Percentiles rank a stretch among this genome's conserved stretches.
Evolutionary conservation across 495 filamentous ascomycete species (phyloP).

Genomic region (Pyrenula aspistea): DNA sequence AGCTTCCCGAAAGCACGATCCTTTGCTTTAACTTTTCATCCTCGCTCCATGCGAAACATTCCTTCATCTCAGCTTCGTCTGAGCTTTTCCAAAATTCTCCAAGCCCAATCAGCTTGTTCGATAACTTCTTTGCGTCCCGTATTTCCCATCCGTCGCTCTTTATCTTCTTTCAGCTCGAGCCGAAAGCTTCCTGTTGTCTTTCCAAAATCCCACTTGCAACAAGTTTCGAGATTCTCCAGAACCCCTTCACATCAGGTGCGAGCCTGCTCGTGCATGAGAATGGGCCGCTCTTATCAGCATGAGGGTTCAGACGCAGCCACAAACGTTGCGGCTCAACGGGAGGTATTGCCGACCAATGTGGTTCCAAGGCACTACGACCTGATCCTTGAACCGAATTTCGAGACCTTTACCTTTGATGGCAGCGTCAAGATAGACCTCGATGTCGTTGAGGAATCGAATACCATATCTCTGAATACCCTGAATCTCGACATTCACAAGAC

Average conservation of each 20-base stretch:
- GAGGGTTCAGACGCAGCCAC: constrained; percentile 30
- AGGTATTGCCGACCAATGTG: constrained; percentile 57
- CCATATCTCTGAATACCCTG: constrained; percentile 76
- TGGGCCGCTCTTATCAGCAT: constrained; percentile 31
- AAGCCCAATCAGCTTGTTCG: neutral
- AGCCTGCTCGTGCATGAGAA: constrained; percentile 35
- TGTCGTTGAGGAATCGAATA: constrained; percentile 71
- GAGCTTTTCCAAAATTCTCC: neutral
- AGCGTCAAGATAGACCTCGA: constrained; percentile 62
- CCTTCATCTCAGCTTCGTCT: neutral
- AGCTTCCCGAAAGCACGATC: neutral
- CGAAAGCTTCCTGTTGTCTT: neutral
- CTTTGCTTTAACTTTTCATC: neutral
- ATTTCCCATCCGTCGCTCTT: too few species aligned
- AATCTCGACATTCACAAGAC: constrained; percentile 77
- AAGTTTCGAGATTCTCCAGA: neutral
- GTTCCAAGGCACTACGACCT: constrained; percentile 56
- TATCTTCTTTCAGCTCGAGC: neutral
- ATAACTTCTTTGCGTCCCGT: too few species aligned
- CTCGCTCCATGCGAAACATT: neutral
- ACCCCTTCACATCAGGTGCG: neutral
- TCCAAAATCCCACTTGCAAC: neutral
- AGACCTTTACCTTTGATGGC: constrained; percentile 51
- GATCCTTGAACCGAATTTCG: constrained; percentile 55
- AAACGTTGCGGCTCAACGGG: constrained; percentile 41